Base-by-base conservation (phyloP, 257 asterid species). In the Knoxia roxburghii region DNA sequence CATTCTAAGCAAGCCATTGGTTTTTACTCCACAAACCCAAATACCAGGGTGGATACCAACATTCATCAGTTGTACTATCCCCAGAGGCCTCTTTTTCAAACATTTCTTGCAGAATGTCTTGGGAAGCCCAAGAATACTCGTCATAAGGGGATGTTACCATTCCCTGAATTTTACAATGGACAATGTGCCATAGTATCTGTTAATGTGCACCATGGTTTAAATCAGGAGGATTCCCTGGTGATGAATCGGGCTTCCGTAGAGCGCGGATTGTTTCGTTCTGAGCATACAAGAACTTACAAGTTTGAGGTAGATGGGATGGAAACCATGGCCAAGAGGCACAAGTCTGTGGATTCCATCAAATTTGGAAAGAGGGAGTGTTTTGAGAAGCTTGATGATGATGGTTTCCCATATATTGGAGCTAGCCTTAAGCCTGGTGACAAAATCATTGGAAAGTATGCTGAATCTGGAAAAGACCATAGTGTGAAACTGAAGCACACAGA, bases 1-100 rank as follows among this genome's bases (percentile, higher is more conserved):
- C 97, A 94, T 82, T 90, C 97, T 41, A 97, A 94, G 55, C 97
- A 94, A 69, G 99, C 99, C 9, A 94, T 94, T 56, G 99, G 99
- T 46, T 87, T 72, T 75, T 78, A 85, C 40, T 84, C 89, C n/a
- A 78, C 95, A 69, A 90, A 90, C 72, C 85, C 96, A 5, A 75
- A 55, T 59, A 79, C 81, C 26, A 72, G 97, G 79, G 81, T 76
- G 14, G 99, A 94, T 77, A 94, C 99, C 0, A 90, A 81, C 54
- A 64, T 88, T n/a, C 97, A 94, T 72, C 92, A 83, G 43, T 39
- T 94, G 74, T 94, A 78, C 65, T 94, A 94, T 72, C 99, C 96
- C 57, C 99, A 94, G 68, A 84, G 78, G 73, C 95, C 97, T 11
- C 96, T 94, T 73, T 84, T 87, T 57, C 72, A 87, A 65, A 90